A percentile compares a stretch with the other conserved stretches of the same genome.
These are phyloP conservation scores for Plicaturopsis crispa DNA, from an alignment of 768 basidiomycete genomes.

Conservation along the genomic window DNA sequence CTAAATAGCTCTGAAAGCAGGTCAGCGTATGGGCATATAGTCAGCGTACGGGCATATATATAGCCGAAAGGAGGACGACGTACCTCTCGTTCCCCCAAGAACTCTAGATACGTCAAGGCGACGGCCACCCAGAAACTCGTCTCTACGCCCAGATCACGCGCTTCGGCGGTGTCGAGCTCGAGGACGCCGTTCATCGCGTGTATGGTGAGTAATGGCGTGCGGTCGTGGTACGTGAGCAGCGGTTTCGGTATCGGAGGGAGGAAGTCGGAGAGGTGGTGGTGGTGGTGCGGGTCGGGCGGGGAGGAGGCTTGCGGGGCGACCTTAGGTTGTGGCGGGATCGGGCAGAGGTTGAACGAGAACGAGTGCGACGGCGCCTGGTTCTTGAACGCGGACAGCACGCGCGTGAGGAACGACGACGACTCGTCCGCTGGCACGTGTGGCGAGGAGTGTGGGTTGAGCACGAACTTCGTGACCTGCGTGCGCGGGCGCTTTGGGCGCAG, in stretches of 20 bases:
- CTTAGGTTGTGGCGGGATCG: background rate
- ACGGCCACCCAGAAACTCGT: conserved; percentile 74
- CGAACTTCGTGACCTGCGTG: conserved; percentile 40
- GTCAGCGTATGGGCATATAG: too few relatives aligned
- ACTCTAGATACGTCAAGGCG: conserved; percentile 69
- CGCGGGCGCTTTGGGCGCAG: conserved; percentile 9
- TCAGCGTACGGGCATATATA: too few relatives aligned
- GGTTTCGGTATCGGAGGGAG: conserved; percentile 2
- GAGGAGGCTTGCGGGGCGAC: background rate
- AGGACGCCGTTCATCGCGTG: conserved; percentile 52
- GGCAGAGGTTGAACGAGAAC: conserved; percentile 50
- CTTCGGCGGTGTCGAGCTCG: conserved; percentile 53
- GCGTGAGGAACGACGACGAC: conserved; percentile 38
- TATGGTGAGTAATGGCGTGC: conserved; percentile 57
- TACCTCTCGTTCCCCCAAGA: conserved; percentile 73
- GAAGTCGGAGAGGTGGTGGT: conserved; percentile 26
- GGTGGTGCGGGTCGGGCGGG: conserved; percentile 9
- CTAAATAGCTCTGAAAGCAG: too few relatives aligned
- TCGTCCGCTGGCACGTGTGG: conserved; percentile 26
- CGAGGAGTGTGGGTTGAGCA: conserved; percentile 39
- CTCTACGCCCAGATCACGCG: conserved; percentile 57
- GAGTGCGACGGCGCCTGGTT: conserved; percentile 48
- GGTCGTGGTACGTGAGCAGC: conserved; percentile 64
- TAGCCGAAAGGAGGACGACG: too few relatives aligned
- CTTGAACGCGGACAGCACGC: conserved; percentile 41